phyloP scores from a whole-genome alignment of 768 basidiomycete genomes.

The Lanmaoa pseudosensibilis region DNA sequence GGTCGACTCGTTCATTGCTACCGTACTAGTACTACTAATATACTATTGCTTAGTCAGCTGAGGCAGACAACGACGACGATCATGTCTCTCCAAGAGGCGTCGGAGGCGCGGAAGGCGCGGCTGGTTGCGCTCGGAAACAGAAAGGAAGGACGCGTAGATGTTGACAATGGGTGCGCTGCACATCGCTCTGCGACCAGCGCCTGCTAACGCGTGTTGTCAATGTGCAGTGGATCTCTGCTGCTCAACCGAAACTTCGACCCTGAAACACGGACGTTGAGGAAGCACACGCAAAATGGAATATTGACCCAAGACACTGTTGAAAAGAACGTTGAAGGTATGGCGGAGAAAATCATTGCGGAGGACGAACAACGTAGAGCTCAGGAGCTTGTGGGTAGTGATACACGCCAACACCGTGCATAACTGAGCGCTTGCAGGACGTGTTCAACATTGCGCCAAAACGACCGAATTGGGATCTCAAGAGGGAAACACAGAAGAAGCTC shows the following conservation, averaged over 20 bases:
- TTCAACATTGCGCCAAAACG: constrained; percentile 98
- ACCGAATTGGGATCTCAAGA: constrained; percentile 94
- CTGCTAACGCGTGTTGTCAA: constrained; percentile 19
- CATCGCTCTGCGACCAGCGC: not conserved
- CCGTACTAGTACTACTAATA: too few relatives aligned
- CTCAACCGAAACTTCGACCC: constrained; percentile 89
- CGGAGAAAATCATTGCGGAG: constrained; percentile 80
- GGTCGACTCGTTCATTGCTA: too few relatives aligned
- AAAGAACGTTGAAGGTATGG: constrained; percentile 77
- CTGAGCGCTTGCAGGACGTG: constrained; percentile 61
- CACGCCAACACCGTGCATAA: not conserved
- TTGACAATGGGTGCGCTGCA: constrained; percentile 42
- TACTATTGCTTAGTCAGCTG: constrained; percentile 35
- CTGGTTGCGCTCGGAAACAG: constrained; percentile 72
- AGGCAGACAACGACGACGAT: not conserved
- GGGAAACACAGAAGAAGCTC: constrained; percentile 89
- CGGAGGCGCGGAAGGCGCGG: constrained; percentile 80
- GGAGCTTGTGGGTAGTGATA: constrained; percentile 69
- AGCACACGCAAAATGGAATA: constrained; percentile 56
- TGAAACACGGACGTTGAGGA: constrained; percentile 74
- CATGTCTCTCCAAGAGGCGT: constrained; percentile 73
- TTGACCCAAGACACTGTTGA: constrained; percentile 84
- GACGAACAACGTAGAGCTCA: constrained; percentile 83
- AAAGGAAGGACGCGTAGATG: constrained; percentile 57
- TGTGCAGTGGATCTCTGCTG: constrained; percentile 50